These are phyloP conservation scores for Teratosphaeria pseudoeucalypti DNA, from an alignment of 2,329 filamentous ascomycete species.

Conservation along the genomic window DNA sequence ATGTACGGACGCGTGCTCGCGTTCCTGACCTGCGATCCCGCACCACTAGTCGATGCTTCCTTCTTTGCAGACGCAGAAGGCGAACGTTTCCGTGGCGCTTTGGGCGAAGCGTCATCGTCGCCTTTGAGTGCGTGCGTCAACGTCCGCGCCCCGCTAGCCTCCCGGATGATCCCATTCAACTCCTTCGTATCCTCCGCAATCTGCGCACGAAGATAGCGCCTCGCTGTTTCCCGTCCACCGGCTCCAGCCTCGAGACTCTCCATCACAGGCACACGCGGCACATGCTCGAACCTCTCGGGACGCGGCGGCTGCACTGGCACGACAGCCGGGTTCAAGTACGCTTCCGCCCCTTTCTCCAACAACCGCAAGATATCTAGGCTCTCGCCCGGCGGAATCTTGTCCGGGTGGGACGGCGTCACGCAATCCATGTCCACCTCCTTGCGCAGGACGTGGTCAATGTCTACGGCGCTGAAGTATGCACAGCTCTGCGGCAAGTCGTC, in stretches of 20 bases:
- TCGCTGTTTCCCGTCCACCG: constrained; percentile 7
- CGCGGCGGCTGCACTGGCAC: constrained; percentile 48
- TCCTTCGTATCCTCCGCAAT: constrained; percentile 42
- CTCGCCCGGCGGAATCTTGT: constrained; percentile 73
- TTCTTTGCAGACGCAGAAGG: neutral
- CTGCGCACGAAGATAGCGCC: constrained; percentile 67
- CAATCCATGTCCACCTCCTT: constrained; percentile 99
- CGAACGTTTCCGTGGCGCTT: neutral
- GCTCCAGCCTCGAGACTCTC: constrained; percentile 39
- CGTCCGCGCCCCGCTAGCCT: neutral
- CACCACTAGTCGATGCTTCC: neutral
- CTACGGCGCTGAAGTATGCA: constrained; percentile 90
- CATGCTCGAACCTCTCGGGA: constrained; percentile 56
- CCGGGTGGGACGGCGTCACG: constrained; percentile 74
- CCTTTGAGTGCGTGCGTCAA: neutral
- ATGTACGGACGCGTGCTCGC: neutral
- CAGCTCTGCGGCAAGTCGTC: constrained; percentile 87
- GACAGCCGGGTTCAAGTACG: constrained; percentile 57
- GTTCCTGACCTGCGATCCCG: neutral
- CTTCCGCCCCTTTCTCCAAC: constrained; percentile 57
- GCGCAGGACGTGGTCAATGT: constrained; percentile 88
- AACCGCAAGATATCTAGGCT: constrained; percentile 73
- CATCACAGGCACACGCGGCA: constrained; percentile 69
- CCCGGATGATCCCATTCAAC: constrained; percentile 1
- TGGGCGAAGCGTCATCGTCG: neutral